A percentile compares a stretch with the other conserved stretches of the same genome.
Conservation (phyloP, 495 filamentous ascomycete genomes). For the Stereocaulon alpinum region DNA sequence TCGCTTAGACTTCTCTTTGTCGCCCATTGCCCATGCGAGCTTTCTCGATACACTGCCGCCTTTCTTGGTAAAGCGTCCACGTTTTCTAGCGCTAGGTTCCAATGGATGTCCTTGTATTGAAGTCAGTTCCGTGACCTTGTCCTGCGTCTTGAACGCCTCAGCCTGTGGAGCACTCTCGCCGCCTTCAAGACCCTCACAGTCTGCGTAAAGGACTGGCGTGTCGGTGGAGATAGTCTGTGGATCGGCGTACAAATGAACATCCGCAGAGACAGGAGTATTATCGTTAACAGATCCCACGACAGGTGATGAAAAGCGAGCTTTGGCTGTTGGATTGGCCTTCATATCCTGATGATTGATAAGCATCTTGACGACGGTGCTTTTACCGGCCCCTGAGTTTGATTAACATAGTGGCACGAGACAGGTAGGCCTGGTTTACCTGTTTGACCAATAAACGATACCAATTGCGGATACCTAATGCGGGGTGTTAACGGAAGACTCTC, state of each 20-base stretch:
- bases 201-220: constrained; percentile 42
- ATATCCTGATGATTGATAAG: background rate
- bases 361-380: background rate
- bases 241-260: constrained; percentile 56
- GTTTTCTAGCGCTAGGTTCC: background rate
- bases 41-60: background rate
- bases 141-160: no score
- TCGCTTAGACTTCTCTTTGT: background rate
- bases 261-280: constrained; percentile 46
- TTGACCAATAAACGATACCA: background rate
- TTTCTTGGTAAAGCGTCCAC: background rate
- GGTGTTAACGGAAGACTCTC: background rate
- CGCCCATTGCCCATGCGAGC: background rate
- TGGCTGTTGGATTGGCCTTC: background rate
- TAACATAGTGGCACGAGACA: background rate
- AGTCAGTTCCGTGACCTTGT: no score
- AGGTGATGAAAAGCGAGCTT: background rate
- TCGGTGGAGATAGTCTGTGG: constrained; percentile 35
- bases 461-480: background rate
- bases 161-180: background rate
- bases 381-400: background rate
- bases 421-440: background rate
- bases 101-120: no score
- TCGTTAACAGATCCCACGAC: constrained; percentile 31
- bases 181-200: background rate